Conservation (phyloP, 805 yeast genomes). For the Candida bentonensis region DNA sequence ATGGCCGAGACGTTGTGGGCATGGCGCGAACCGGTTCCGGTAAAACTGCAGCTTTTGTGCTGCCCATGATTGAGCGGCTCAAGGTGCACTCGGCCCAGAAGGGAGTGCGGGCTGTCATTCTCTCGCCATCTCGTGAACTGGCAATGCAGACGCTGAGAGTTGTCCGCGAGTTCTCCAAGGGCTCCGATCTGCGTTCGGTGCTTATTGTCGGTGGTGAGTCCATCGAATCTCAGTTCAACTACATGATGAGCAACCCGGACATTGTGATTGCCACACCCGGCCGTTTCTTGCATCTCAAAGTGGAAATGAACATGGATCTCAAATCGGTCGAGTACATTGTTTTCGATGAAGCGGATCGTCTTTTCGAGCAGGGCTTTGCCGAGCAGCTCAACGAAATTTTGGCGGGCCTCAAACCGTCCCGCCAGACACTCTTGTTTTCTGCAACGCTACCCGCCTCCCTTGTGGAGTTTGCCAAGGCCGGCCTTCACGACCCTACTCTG, state of each 20-base stretch:
- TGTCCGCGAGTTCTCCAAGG: conserved; percentile 73
- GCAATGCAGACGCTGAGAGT: conserved; percentile 87
- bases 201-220: conserved; percentile 96
- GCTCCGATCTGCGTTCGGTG: conserved; percentile 68
- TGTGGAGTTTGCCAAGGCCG: conserved; percentile 96
- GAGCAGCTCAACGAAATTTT: conserved; percentile 84
- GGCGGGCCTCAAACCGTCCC: conserved; percentile 62
- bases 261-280: conserved; percentile 96
- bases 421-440: conserved; percentile 84
- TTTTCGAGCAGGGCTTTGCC: conserved; percentile 92
- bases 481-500: conserved; percentile 79
- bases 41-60: conserved; percentile 90
- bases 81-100: conserved; percentile 74
- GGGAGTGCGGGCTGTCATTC: conserved; percentile 76
- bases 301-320: conserved; percentile 85
- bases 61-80: conserved; percentile 79
- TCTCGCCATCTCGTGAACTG: conserved; percentile 93
- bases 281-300: conserved; percentile 85
- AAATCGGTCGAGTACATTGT: conserved; percentile 77
- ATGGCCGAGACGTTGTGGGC: conserved; percentile 88
- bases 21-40: conserved; percentile 99
- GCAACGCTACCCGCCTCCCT: conserved; percentile 89
- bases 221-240: conserved; percentile 87
- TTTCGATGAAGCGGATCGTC: conserved; percentile 93
- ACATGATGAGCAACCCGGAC: conserved; percentile 92